Evolutionary conservation across 805 yeast species (phyloP).

Genomic region (Diddensiella santjacobensis): DNA sequence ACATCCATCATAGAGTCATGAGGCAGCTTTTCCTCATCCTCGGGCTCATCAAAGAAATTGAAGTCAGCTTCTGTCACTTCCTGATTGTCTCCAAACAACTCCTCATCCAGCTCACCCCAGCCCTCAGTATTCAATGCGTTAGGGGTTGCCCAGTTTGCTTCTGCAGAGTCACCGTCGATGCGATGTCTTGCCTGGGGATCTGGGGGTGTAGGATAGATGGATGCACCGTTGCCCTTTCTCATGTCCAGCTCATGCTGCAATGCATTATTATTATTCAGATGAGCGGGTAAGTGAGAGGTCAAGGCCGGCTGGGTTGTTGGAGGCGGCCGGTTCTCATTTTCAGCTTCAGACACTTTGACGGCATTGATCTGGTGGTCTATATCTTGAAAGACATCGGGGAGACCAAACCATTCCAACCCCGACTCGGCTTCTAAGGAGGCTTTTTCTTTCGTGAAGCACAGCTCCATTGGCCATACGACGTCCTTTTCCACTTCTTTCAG

Average conservation of each 20-base stretch:
- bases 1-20: background rate
- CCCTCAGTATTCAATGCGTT: conserved; percentile 12
- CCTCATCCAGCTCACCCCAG: conserved; percentile 32
- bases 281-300: background rate
- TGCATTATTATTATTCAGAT: conserved; percentile 1
- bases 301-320: background rate
- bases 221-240: conserved; percentile 8
- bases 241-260: conserved; percentile 2
- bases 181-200: conserved; percentile 26
- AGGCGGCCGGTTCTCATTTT: conserved; percentile 3
- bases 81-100: conserved; percentile 33
- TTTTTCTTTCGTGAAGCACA: conserved; percentile 17
- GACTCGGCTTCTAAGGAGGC: conserved; percentile 1
- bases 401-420: conserved; percentile 21
- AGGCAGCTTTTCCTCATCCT: conserved; percentile 12
- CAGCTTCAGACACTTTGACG: conserved; percentile 4
- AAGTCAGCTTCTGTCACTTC: conserved; percentile 42
- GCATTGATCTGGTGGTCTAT: conserved; percentile 19
- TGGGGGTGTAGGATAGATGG: conserved; percentile 36
- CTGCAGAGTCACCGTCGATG: conserved; percentile 14
- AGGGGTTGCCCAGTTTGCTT: conserved; percentile 21
- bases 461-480: conserved; percentile 28
- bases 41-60: conserved; percentile 38
- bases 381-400: conserved; percentile 22
- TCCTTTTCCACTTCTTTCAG: conserved; percentile 9